Conservation (phyloP, 2,329 filamentous ascomycete genomes). For the Arthrobotrys pseudoclavata region DNA sequence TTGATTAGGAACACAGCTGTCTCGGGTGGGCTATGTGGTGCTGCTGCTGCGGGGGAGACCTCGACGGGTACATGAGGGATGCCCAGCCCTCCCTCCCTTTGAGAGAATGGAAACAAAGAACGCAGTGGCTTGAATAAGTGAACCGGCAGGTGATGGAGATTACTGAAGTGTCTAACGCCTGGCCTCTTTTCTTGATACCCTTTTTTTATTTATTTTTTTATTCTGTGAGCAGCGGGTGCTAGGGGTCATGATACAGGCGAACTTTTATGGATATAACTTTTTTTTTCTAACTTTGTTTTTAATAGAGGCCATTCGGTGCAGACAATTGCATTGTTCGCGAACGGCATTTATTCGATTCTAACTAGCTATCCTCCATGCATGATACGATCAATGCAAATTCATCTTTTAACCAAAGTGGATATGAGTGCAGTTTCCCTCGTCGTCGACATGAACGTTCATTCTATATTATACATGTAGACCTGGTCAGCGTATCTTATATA, state of each 20-base stretch:
- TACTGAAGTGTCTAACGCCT: neutral
- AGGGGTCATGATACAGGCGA: constrained; percentile 2
- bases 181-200: neutral
- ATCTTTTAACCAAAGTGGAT: constrained; percentile 59
- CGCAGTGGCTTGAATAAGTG: neutral
- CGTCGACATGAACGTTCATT: constrained; percentile 63
- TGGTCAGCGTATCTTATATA: too few species aligned
- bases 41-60: constrained; percentile 14
- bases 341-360: constrained; percentile 5
- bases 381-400: neutral
- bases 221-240: constrained; percentile 1
- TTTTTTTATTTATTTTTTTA: neutral
- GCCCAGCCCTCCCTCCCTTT: neutral
- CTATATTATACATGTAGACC: too few species aligned
- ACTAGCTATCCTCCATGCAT: neutral
- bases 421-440: constrained; percentile 61
- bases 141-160: neutral
- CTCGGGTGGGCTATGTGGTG: constrained; percentile 10
- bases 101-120: neutral
- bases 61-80: constrained; percentile 34
- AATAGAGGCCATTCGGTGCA: neutral
- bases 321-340: constrained; percentile 11
- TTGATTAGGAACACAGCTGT: constrained; percentile 39
- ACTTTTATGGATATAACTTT: neutral
- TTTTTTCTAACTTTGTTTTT: neutral